These are phyloP conservation scores for Hygrocybe coccinea DNA, from an alignment of 768 basidiomycete species.

Conservation along the genomic window DNA sequence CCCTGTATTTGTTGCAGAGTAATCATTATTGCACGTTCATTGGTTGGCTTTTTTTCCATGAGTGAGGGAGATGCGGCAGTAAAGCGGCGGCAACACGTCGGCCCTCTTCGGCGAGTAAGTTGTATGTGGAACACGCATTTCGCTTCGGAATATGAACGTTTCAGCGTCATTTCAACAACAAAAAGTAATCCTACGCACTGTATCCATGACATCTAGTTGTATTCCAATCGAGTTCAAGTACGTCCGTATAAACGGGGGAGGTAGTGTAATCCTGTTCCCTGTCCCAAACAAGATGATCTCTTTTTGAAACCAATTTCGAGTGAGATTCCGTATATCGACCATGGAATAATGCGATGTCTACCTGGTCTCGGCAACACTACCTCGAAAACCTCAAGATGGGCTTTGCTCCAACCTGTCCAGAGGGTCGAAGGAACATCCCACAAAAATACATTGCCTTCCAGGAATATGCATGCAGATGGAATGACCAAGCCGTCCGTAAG, in stretches of 20 bases:
- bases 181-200: slow-evolving; percentile 42
- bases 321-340: not conserved
- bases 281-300: slow-evolving; percentile 92
- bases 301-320: slow-evolving; percentile 24
- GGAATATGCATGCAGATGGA: slow-evolving; percentile 73
- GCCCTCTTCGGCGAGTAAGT: slow-evolving; percentile 89
- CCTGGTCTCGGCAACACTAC: slow-evolving; percentile 82
- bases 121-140: slow-evolving; percentile 95
- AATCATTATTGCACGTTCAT: slow-evolving; percentile 10
- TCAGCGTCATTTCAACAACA: not conserved
- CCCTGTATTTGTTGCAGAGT: not conserved
- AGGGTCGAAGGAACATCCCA: slow-evolving; percentile 75
- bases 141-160: slow-evolving; percentile 40
- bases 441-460: slow-evolving; percentile 80
- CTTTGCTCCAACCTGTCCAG: slow-evolving; percentile 68
- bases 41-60: slow-evolving; percentile 43
- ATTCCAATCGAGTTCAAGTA: slow-evolving; percentile 66
- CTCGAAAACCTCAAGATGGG: slow-evolving; percentile 78
- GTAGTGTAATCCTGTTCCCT: slow-evolving; percentile 62
- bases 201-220: slow-evolving; percentile 45
- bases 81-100: slow-evolving; percentile 87
- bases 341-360: slow-evolving; percentile 31
- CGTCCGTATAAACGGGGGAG: slow-evolving; percentile 60
- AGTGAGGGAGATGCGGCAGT: slow-evolving; percentile 51
- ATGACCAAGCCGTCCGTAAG: slow-evolving; percentile 77